Evolutionary conservation across 805 yeast genomes (phyloP), one percentile per base, ranked within the genome.

Genomic region (Sungouiella thailandica): DNA sequence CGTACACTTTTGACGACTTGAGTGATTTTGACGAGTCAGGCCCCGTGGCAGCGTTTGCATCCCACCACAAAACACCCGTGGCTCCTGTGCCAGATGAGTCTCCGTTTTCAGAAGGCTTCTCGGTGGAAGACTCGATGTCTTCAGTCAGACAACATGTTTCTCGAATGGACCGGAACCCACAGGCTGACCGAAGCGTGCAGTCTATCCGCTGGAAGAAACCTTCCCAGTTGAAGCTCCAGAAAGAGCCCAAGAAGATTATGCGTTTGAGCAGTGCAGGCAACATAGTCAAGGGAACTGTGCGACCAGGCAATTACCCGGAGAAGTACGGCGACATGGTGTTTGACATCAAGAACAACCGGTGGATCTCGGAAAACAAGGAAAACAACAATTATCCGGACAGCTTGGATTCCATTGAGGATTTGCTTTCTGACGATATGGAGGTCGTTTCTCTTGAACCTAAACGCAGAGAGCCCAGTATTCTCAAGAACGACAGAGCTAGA

Each of bases 331-430:
- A 57, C 26, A 62, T 62, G 67, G 39, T 54, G 2, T 45, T 59
- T 16, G 68, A 61, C 37, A 44, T 44, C 15, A 44, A 41, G n/a
- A 49, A 55, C 28, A 53, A 55, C 26, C 48, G 44, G 32, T 62
- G 68, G 68, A 37, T 57, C 10, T 39, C 49, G 3, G 45, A 44
- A 17, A 50, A 49, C 17, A 52, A 53, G 32, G 59, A 54, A 29
- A 49, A 52, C 24, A 49, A 46, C 6, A n/a, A n/a, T n/a, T 17
- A 29, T 19, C 39, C 31, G 3, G 59, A 54, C 5, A 58, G 62
- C 30, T 50, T 66, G 28, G 71, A 64, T 28, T 56, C 60, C 8
- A 65, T 66, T 17, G 70, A 65, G 30, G 68, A 62, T 41, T 48
- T 65, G 22, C 28, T 29, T 5, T 27, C 36, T 9, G 28, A 25